Evolutionary conservation across 805 yeast species (phyloP).

Genomic region (Yarrowia osloensis): DNA sequence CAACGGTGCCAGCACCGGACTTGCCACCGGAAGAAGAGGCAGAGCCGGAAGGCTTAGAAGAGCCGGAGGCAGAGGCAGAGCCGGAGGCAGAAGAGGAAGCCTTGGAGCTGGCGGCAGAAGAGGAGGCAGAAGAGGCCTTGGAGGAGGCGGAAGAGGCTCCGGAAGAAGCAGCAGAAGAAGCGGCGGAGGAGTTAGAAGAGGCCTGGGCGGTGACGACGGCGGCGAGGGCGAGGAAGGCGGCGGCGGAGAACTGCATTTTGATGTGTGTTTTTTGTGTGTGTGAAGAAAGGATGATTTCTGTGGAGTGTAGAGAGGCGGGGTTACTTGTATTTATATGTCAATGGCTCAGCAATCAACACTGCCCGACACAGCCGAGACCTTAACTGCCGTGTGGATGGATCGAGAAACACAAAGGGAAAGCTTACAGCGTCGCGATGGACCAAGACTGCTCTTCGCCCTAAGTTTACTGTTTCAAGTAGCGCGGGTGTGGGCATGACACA

Average conservation of each 20-base stretch:
- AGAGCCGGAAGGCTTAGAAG: not conserved
- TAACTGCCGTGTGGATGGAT: slow-evolving; percentile 12
- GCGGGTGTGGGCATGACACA: not conserved
- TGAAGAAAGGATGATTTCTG: not conserved
- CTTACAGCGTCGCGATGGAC: slow-evolving; percentile 25
- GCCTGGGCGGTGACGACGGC: slow-evolving; percentile 27
- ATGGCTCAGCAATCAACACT: slow-evolving; percentile 12
- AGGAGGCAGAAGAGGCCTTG: slow-evolving; percentile 5
- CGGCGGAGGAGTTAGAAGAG: slow-evolving; percentile 1
- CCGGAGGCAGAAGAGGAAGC: slow-evolving; percentile 20
- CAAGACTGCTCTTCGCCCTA: slow-evolving; percentile 2
- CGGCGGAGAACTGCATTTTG: slow-evolving; percentile 28
- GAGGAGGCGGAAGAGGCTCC: slow-evolving; percentile 29
- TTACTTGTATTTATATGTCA: slow-evolving; percentile 19
- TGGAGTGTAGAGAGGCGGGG: not conserved
- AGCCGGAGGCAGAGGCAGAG: slow-evolving; percentile 13
- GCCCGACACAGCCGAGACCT: not conserved
- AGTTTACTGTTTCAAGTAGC: slow-evolving; percentile 6
- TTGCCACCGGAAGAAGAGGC: slow-evolving; percentile 1
- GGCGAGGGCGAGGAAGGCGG: slow-evolving; percentile 23
- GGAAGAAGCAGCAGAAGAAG: slow-evolving; percentile 31
- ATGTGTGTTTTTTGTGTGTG: slow-evolving; percentile 10
- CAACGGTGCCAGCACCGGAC: not conserved
- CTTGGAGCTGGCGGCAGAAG: too few species aligned
- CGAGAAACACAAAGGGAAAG: slow-evolving; percentile 12